Percentiles rank a stretch among this genome's conserved stretches.
Conservation (phyloP, 192 early-diverging fungal genomes). For the Umbelopsis vinacea region DNA sequence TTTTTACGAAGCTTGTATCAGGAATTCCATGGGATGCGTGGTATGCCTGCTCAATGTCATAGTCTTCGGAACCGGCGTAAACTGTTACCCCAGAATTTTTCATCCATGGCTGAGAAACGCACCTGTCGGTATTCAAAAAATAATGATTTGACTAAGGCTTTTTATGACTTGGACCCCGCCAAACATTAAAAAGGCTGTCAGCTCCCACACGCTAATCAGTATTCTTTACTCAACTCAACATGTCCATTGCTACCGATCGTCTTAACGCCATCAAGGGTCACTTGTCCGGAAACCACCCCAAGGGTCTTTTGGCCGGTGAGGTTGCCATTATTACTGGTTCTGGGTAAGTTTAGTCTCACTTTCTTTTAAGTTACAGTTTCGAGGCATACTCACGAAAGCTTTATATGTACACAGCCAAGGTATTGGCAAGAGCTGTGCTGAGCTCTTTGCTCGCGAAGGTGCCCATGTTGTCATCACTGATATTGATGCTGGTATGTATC, state of each 20-base stretch:
- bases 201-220: background rate
- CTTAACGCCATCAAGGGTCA: constrained; percentile 43
- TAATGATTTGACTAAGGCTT: constrained; percentile 12
- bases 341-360: constrained; percentile 45
- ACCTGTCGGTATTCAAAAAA: constrained; percentile 7
- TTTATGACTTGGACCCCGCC: constrained; percentile 10
- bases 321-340: constrained; percentile 70
- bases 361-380: background rate
- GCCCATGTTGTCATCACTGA: constrained; percentile 95
- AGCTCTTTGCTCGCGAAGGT: constrained; percentile 85
- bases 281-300: constrained; percentile 51
- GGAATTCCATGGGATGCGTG: background rate
- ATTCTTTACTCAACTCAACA: constrained; percentile 10
- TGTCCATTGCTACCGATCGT: constrained; percentile 45
- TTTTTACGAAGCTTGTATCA: no score
- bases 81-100: background rate
- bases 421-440: constrained; percentile 88
- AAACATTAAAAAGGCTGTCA: constrained; percentile 15
- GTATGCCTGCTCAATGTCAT: background rate
- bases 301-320: constrained; percentile 58
- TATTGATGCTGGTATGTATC: constrained; percentile 65
- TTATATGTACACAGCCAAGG: constrained; percentile 58
- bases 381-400: background rate
- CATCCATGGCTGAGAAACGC: background rate
- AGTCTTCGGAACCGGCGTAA: background rate